phyloP scores from a whole-genome alignment of 805 yeast species.

The Kazachstania kunashirensis region DNA sequence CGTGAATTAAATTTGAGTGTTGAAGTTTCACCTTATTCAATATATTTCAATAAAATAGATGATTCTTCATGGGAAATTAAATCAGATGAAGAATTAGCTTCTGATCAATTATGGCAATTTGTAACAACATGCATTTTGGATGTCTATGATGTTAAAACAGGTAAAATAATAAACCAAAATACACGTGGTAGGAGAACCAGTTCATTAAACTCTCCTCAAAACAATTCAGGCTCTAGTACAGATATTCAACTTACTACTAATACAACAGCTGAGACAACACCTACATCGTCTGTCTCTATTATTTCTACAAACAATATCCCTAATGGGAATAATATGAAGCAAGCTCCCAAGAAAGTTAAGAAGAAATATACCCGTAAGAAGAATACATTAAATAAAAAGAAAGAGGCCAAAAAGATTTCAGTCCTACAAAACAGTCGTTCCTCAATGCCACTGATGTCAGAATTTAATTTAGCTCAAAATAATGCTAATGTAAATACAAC shows the following conservation, averaged over 20 bases:
- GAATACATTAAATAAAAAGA: constrained; percentile 1
- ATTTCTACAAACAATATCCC: background rate
- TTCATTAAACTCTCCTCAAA: constrained; percentile 17
- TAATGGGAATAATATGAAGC: constrained; percentile 5
- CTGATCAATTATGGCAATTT: constrained; percentile 24
- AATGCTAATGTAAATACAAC: too few species aligned
- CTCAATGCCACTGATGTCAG: background rate
- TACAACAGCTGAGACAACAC: constrained; percentile 2
- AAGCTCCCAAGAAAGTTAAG: constrained; percentile 7
- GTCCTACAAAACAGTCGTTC: background rate
- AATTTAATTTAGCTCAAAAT: background rate
- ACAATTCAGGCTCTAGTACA: constrained; percentile 11
- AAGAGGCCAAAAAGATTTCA: background rate
- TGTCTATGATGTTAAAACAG: constrained; percentile 22
- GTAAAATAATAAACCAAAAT: constrained; percentile 20
- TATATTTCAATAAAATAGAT: constrained; percentile 21
- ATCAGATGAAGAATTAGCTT: constrained; percentile 18
- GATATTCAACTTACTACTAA: constrained; percentile 1
- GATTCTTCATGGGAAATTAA: constrained; percentile 25
- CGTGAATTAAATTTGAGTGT: constrained; percentile 26
- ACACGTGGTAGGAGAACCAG: background rate
- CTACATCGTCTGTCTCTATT: constrained; percentile 1
- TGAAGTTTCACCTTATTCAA: constrained; percentile 25
- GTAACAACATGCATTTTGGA: constrained; percentile 19
- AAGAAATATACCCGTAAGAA: constrained; percentile 8